Evolutionary conservation across 495 filamentous ascomycete genomes (phyloP), one percentile per base, ranked within the genome.

Genomic region (Pseudotulostoma volvatum): DNA sequence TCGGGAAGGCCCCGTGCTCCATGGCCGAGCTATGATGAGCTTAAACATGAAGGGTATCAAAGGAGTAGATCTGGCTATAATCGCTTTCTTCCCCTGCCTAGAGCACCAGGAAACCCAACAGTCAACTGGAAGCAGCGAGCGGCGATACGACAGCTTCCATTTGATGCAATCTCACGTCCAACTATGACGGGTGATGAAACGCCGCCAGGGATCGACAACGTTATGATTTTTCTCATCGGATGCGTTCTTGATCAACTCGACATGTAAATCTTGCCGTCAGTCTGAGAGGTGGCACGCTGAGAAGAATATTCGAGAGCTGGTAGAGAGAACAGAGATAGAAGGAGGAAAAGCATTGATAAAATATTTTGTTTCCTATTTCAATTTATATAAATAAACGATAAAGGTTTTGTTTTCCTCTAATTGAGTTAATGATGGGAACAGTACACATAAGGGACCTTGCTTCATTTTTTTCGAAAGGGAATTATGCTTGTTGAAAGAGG

Each of bases 31-130:
- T 21, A 20, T 9, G 50, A 47, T 23, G 55, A 59, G 37, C 44
- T 52, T 39, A 47, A 47, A 36, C 51, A 56, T 20, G 55, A 59
- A 35, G 55, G 54, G 13, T 43, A 55, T 19, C 42, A 55, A 28
- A 42, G 55, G n/a, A 40, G 41, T 9, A 53, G 42, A 3, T 56
- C 51, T 31, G 37, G 44, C 9, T 54, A 45, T 37, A 39, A 45
- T 8, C 44, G 54, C 4, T 59, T 49, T 36, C 49, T 36, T 13
- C 51, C 47, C 7, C 33, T 59, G 13, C 55, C 55, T 4, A 36
- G 55, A 33, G 39, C 42, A 5, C 51, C 54, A 1, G 55, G 45
- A n/a, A 55, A 59, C 31, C 31, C 42, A 4, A 56, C 54, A 17
- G 51, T 51, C 4, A 46, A 37, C 15, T 59, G 48, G 44, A 55